These are phyloP conservation scores for Cicer arietinum DNA, from an alignment of 306 rosid species.

Conservation along the genomic window DNA sequence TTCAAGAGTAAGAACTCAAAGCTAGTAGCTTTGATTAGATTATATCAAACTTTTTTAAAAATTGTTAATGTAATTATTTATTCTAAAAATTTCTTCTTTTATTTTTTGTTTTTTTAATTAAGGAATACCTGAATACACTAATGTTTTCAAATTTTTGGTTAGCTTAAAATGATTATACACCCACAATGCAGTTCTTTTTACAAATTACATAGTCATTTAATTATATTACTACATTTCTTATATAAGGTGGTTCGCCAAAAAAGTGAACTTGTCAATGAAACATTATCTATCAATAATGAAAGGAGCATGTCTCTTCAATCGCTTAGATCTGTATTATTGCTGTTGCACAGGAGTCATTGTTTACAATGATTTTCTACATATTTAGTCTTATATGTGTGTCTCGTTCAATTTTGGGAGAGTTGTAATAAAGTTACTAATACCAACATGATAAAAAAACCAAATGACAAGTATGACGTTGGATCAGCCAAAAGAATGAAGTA, in stretches of 20 bases:
- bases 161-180: no score
- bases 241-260: neutral
- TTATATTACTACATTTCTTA: neutral
- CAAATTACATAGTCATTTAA: no score
- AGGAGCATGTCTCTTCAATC: conserved; percentile 47
- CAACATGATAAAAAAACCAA: conserved; percentile 46
- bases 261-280: conserved; percentile 28
- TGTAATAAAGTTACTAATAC: conserved; percentile 35
- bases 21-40: neutral
- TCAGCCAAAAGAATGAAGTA: conserved; percentile 45
- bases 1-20: neutral
- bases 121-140: no score
- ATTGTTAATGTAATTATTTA: no score
- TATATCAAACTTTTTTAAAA: neutral
- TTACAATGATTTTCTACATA: conserved; percentile 40
- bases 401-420: conserved; percentile 40
- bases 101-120: no score
- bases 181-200: no score
- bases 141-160: no score
- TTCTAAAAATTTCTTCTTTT: no score
- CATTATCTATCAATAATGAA: conserved; percentile 45
- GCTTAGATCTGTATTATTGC: conserved; percentile 47
- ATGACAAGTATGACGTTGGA: conserved; percentile 27
- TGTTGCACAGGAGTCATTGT: conserved; percentile 34
- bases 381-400: conserved; percentile 46